Evolutionary conservation across 2,329 filamentous ascomycete species (phyloP).

Genomic region (Penicillium sp.): DNA sequence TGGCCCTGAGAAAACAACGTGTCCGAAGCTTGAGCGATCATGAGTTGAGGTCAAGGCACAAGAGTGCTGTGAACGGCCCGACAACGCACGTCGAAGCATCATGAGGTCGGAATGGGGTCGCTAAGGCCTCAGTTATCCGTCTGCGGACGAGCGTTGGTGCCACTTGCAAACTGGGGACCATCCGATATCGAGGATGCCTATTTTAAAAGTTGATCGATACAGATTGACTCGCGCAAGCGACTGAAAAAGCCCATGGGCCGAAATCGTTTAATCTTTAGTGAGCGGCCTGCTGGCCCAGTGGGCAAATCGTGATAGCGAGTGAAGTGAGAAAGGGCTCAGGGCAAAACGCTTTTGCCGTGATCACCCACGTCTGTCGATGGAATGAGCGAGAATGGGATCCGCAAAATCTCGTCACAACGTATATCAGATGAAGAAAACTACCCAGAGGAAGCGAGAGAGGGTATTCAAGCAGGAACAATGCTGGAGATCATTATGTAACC

Average conservation of each 20-base stretch:
- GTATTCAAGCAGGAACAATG: background rate
- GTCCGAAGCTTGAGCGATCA: background rate
- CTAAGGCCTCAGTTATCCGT: background rate
- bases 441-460: background rate
- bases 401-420: background rate
- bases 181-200: background rate
- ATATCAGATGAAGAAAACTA: background rate
- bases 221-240: background rate
- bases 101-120: background rate
- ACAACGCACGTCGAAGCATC: background rate
- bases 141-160: background rate
- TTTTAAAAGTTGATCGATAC: background rate
- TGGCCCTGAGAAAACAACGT: background rate
- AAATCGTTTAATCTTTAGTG: background rate
- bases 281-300: background rate
- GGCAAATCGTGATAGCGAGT: background rate
- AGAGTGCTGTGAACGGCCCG: background rate
- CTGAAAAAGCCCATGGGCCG: background rate
- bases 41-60: background rate
- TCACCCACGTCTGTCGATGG: background rate
- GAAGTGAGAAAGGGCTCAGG: background rate
- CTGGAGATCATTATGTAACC: background rate
- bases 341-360: background rate
- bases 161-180: background rate
- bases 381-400: background rate